A percentile compares a stretch with the other conserved stretches of the same genome.
Conservation (phyloP, 306 rosid genomes). For the Corylus heterophylla region DNA sequence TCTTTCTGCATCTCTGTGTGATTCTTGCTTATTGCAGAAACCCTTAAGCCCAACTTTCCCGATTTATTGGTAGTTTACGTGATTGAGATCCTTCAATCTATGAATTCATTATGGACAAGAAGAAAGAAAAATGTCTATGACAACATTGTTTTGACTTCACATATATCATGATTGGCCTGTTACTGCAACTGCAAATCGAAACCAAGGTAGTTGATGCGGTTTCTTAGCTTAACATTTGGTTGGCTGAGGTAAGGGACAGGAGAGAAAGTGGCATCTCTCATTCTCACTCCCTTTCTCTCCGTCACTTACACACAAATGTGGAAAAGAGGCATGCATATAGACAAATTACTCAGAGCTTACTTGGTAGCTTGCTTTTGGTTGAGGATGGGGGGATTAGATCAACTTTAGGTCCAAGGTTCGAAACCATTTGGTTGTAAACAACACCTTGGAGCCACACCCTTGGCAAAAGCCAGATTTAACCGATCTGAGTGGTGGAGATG, state of each 20-base stretch:
- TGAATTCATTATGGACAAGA: neutral
- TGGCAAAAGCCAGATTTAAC: too few relatives aligned
- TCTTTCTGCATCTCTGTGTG: constrained; percentile 8
- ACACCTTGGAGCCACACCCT: too few relatives aligned
- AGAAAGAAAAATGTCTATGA: neutral
- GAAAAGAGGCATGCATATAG: neutral
- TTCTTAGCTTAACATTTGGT: neutral
- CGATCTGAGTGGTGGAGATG: too few relatives aligned
- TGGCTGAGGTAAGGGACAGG: neutral
- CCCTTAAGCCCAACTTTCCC: neutral
- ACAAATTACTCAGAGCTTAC: neutral
- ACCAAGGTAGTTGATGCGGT: neutral
- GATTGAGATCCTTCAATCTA: neutral
- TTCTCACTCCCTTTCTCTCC: neutral
- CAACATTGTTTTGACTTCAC: neutral
- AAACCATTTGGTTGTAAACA: too few relatives aligned
- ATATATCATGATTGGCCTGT: neutral
- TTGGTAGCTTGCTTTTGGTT: neutral
- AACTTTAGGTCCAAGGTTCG: too few relatives aligned
- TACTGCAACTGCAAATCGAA: neutral
- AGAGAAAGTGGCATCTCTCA: neutral
- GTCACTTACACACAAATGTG: neutral
- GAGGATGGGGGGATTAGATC: neutral
- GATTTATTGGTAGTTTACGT: neutral
- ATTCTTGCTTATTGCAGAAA: neutral